Base-by-base conservation (phyloP, 2,329 filamentous ascomycete genomes). In the Apiospora saccharicola region DNA sequence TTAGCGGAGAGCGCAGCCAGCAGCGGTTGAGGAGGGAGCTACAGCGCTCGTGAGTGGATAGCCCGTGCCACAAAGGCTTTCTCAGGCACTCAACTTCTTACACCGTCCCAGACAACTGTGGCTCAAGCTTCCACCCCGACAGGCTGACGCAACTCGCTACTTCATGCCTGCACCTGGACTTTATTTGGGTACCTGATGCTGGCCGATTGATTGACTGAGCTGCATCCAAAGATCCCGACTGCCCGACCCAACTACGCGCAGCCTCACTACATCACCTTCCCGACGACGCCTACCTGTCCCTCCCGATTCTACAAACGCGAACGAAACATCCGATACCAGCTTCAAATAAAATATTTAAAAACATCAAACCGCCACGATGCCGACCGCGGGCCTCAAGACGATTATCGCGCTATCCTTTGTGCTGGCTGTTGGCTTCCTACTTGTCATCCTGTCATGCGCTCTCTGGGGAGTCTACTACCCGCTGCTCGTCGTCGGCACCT, bases 341-440 rank as follows among this genome's bases (percentile, higher is more conserved):
- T 19, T 41, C 37, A 16, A 34, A 47, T 71, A n/a, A 53, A 53
- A 57, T 71, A 51, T 67, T 69, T 10, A 8, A 76, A 74, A 74
- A 80, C 57, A 41, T 34, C 57, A 67, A 68, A 47, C 12, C 46
- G 46, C 68, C 85, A 87, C 79, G 75, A 90, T 90, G 89, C 83
- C 88, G 86, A 90, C 94, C 87, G 95, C 96, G 79, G 96, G 96
- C 82, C 92, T 99, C 81, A 98, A 98, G 87, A 99, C 96, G 77
- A 99, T 99, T 85, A 99, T 99, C 84, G 94, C 94, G 76, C 93
- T 99, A 78, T 98, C 96, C 82, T 99, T 99, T 86, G 96, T 99
- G 82, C 94, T 99, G 76, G 96, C 96, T 78, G 96, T 99, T 79
- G 96, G 96, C 79, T 99, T 99, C 86, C 94, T 99, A 79, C 94